Evolutionary conservation across 768 basidiomycete genomes (phyloP).

Genomic region (Lentinus tigrinus): DNA sequence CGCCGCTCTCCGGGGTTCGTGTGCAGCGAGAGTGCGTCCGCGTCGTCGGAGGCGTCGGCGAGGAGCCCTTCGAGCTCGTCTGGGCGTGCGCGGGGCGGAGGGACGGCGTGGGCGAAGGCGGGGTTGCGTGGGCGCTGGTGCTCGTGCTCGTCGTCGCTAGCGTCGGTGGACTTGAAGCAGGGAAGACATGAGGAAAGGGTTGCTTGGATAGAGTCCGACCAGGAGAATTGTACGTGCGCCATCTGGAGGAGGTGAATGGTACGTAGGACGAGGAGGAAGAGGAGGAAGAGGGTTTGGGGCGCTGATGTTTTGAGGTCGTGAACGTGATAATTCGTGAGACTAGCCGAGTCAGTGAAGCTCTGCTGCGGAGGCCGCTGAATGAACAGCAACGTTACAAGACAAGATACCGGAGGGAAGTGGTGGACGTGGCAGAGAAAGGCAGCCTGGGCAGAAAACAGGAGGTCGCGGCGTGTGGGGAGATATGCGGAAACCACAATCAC

Average conservation of each 20-base stretch:
- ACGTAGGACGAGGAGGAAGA: too few species aligned
- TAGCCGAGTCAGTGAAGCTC: too few species aligned
- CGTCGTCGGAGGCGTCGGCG: slow-evolving; percentile 51
- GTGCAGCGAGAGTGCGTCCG: slow-evolving; percentile 63
- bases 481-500: too few species aligned
- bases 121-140: slow-evolving; percentile 7
- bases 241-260: not conserved
- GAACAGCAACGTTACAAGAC: too few species aligned
- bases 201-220: slow-evolving; percentile 59
- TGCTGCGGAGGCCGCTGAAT: too few species aligned
- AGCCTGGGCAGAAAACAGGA: too few species aligned
- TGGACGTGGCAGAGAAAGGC: too few species aligned
- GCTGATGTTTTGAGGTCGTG: too few species aligned
- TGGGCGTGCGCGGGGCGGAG: slow-evolving; percentile 30
- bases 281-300: too few species aligned
- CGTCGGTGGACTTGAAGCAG: slow-evolving; percentile 41
- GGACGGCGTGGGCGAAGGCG: slow-evolving; percentile 13
- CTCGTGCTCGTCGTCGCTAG: slow-evolving; percentile 29
- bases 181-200: slow-evolving; percentile 59
- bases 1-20: slow-evolving; percentile 51
- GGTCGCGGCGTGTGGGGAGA: too few species aligned
- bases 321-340: too few species aligned
- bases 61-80: slow-evolving; percentile 52
- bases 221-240: slow-evolving; percentile 46
- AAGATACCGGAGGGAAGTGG: too few species aligned